Conservation (phyloP, 768 basidiomycete species). For the Phlebiopsis flavidoalba region DNA sequence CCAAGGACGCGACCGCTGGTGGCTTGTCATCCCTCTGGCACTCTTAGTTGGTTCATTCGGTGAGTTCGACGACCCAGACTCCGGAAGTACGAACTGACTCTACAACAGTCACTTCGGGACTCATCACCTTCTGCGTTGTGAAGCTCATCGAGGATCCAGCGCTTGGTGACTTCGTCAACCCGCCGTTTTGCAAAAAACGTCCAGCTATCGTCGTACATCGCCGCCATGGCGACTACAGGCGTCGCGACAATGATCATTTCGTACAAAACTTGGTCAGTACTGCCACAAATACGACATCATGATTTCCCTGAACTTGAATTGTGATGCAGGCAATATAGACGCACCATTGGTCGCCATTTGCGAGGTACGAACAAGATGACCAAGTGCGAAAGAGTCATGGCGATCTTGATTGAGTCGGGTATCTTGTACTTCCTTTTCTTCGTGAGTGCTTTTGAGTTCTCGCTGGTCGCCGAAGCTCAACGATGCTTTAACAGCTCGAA, state of each 20-base stretch:
- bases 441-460: slow-evolving; percentile 4
- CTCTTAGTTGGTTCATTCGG: slow-evolving; percentile 14
- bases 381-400: slow-evolving; percentile 9
- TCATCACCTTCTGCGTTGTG: slow-evolving; percentile 19
- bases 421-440: slow-evolving; percentile 22
- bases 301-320: not conserved
- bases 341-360: not conserved
- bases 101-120: slow-evolving; percentile 12
- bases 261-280: slow-evolving; percentile 16
- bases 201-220: slow-evolving; percentile 17
- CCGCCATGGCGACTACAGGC: slow-evolving; percentile 14
- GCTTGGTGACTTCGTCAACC: slow-evolving; percentile 12
- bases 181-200: slow-evolving; percentile 18
- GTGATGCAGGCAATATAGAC: not conserved
- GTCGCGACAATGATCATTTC: slow-evolving; percentile 17
- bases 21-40: slow-evolving; percentile 11
- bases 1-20: slow-evolving; percentile 7
- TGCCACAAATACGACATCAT: not conserved
- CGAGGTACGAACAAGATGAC: not conserved
- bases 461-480: not conserved
- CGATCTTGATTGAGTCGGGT: slow-evolving; percentile 21
- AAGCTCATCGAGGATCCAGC: not conserved
- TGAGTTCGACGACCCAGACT: not conserved
- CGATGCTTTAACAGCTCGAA: not conserved
- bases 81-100: not conserved